These are phyloP conservation scores for Meyerozyma smithsonii DNA, from an alignment of 1,139 yeast species.

Conservation along the genomic window DNA sequence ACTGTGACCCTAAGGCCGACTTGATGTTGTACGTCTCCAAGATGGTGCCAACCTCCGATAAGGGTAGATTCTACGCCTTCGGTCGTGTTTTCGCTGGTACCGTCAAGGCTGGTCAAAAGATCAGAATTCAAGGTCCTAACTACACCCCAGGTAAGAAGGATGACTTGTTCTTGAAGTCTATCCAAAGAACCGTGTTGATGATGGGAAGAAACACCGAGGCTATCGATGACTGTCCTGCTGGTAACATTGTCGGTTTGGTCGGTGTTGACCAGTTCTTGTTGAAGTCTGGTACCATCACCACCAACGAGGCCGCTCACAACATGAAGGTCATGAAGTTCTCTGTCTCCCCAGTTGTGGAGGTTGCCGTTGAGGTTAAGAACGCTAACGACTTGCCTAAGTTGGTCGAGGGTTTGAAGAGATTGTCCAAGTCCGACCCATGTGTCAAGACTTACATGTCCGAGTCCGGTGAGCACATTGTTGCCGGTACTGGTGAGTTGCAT, in stretches of 20 bases:
- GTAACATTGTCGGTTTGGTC: constrained; percentile 99
- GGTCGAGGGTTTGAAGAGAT: constrained; percentile 99
- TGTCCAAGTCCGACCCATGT: constrained; percentile 99
- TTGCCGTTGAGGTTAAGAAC: constrained; percentile 99
- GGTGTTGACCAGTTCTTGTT: constrained; percentile 99
- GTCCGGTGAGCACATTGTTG: constrained; percentile 99
- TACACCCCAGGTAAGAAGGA: constrained; percentile 97
- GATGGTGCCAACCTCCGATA: constrained; percentile 99
- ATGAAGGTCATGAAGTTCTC: constrained; percentile 99
- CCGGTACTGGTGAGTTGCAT: constrained; percentile 99
- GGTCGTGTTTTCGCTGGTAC: constrained; percentile 99
- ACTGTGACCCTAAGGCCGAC: constrained; percentile 98
- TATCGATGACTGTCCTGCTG: constrained; percentile 99
- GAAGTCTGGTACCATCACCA: constrained; percentile 99
- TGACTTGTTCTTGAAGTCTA: constrained; percentile 93
- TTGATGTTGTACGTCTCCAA: constrained; percentile 99
- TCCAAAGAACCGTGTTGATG: constrained; percentile 99
- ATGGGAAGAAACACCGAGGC: constrained; percentile 99
- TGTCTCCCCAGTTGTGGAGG: constrained; percentile 99
- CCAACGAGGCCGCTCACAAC: constrained; percentile 96
- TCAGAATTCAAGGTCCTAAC: constrained; percentile 99
- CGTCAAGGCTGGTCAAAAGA: constrained; percentile 97
- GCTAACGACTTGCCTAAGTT: constrained; percentile 99
- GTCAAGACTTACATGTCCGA: constrained; percentile 82
- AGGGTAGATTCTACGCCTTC: constrained; percentile 99